Base-by-base conservation (phyloP, 768 basidiomycete genomes). In the Hebeloma cylindrosporum region DNA sequence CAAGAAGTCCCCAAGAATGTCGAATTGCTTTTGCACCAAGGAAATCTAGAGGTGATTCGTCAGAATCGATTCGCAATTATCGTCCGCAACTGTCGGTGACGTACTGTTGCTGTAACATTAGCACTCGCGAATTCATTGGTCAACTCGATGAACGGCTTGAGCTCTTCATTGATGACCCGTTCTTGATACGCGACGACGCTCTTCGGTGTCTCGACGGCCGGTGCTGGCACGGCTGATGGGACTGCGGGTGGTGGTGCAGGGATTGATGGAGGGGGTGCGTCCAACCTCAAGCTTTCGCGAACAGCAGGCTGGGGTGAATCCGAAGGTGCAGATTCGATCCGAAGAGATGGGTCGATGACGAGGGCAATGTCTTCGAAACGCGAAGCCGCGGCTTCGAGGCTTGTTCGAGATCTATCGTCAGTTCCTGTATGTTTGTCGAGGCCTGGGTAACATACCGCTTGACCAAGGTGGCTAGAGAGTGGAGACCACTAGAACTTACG, bases 331-430 rank as follows among this genome's bases (percentile, higher is more conserved):
- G n/a, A n/a, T n/a, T n/a, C n/a, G n/a, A n/a, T n/a, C n/a, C n/a
- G n/a, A n/a, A n/a, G n/a, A n/a, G n/a, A 39, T 31, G 51, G 43
- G 29, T 60, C 64, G 18, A 69, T 61, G 11, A 78, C 71, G 29
- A 77, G 72, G 27, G 86, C 85, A 48, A 93, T 72, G 60, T 99
- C 96, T 66, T 99, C 96, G 26, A 99, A 80, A 25, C 96, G 82
- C 32, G 88, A 90, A 5, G 92, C 93, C 7, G 93, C 90, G 18
- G 96, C 96, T 74, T 94, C 88, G 39, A 93, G 79, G 52, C 93
- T 93, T 59, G 35, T 78, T 73, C 47, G 43, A 13, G 47, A 46
- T 40, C 29, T 16, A 44, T 46, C 27, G 52, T 43, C 29, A 51
- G 25, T 36, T 30, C 22, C 37, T 31, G 17, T n/a, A 22, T 27